These are phyloP conservation scores for Rhynchosporium secalis DNA, from an alignment of 2,329 filamentous ascomycete species.

Conservation along the genomic window DNA sequence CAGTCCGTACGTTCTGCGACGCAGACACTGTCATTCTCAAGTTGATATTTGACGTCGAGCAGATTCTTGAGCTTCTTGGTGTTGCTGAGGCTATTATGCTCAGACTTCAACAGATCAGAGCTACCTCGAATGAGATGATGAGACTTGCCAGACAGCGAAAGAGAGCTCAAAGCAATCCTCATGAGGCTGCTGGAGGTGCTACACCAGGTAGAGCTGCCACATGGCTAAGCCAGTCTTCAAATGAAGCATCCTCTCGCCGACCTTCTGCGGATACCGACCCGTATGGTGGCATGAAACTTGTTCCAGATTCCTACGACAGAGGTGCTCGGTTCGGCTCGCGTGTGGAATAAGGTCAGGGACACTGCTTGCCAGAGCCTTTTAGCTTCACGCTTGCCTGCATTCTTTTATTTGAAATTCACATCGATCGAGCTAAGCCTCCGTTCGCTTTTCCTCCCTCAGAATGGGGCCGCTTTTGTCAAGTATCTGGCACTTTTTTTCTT, in stretches of 20 bases:
- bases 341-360: too few species aligned
- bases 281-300: conserved; percentile 32
- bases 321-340: not conserved
- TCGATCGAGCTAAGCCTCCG: too few species aligned
- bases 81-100: conserved; percentile 33
- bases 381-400: too few species aligned
- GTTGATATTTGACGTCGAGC: conserved; percentile 49
- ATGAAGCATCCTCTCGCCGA: conserved; percentile 5
- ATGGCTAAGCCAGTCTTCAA: conserved; percentile 22
- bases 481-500: not conserved
- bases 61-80: conserved; percentile 50
- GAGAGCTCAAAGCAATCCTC: conserved; percentile 11
- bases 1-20: conserved; percentile 50
- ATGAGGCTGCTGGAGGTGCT: conserved; percentile 4
- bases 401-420: too few species aligned
- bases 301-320: conserved; percentile 27
- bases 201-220: conserved; percentile 17
- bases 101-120: conserved; percentile 35
- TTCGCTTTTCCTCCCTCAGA: not conserved
- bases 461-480: not conserved
- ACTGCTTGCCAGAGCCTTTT: too few species aligned
- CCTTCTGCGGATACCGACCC: conserved; percentile 19
- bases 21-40: conserved; percentile 51
- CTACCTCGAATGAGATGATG: conserved; percentile 33
- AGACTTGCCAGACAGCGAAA: conserved; percentile 24